Evolutionary conservation across 352 stramenopile species (phyloP).

Genomic region (Phytophthora podocarpi): DNA sequence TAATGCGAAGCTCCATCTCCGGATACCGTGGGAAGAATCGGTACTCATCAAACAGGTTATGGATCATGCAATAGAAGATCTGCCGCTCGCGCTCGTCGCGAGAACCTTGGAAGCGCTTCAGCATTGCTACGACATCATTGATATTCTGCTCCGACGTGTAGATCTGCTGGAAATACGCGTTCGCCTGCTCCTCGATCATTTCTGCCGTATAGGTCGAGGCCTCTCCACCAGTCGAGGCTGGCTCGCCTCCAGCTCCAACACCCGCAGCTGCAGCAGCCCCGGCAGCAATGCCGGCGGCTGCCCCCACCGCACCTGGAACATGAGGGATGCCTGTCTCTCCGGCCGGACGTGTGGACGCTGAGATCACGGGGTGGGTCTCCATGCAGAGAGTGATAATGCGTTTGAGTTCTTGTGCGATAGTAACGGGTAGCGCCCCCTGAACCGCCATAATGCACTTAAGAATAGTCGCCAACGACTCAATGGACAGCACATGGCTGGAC

Average conservation of each 20-base stretch:
- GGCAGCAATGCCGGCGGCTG: constrained; percentile 14
- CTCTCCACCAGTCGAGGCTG: constrained; percentile 26
- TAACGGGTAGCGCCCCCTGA: constrained; percentile 67
- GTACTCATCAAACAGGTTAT: constrained; percentile 99
- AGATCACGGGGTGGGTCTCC: constrained; percentile 85
- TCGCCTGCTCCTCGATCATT: constrained; percentile 98
- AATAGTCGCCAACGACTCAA: constrained; percentile 85
- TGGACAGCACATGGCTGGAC: constrained; percentile 79
- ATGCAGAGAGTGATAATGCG: constrained; percentile 83
- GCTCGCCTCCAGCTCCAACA: constrained; percentile 23
- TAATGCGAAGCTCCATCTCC: constrained; percentile 99
- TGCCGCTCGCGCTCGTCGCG: constrained; percentile 96
- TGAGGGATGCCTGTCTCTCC: constrained; percentile 40
- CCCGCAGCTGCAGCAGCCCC: constrained; percentile 10
- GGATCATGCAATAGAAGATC: constrained; percentile 99
- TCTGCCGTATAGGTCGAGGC: constrained; percentile 80
- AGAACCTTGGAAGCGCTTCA: constrained; percentile 98
- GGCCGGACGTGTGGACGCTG: constrained; percentile 55
- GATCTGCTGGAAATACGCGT: constrained; percentile 99
- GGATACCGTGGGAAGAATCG: constrained; percentile 99
- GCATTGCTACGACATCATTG: constrained; percentile 97
- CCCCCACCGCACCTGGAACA: constrained; percentile 6
- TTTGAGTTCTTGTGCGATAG: constrained; percentile 81
- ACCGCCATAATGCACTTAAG: constrained; percentile 85
- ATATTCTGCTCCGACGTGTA: constrained; percentile 99